A percentile compares a stretch with the other conserved stretches of the same genome.
Conservation (phyloP, 805 yeast genomes). For the Metschnikowia sp. region DNA sequence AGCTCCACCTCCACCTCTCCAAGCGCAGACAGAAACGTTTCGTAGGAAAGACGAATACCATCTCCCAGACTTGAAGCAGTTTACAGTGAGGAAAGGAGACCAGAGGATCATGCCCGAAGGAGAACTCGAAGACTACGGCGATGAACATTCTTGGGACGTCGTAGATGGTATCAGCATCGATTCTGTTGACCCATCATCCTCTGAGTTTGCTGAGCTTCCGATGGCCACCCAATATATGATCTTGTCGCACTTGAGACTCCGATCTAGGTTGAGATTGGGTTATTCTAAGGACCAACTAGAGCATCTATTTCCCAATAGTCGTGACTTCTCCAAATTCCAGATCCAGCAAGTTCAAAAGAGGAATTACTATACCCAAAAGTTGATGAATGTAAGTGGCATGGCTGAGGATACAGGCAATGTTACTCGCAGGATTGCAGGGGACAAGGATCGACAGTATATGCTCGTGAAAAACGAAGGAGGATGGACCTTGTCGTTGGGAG, state of each 20-base stretch:
- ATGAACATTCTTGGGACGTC: conserved; percentile 35
- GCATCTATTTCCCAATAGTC: conserved; percentile 72
- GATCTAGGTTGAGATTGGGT: conserved; percentile 93
- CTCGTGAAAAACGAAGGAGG: conserved; percentile 77
- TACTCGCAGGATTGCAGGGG: conserved; percentile 74
- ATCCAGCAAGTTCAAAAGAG: conserved; percentile 89
- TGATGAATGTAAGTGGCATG: conserved; percentile 82
- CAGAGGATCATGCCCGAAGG: conserved; percentile 70
- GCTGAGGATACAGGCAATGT: conserved; percentile 48
- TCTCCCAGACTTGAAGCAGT: conserved; percentile 64
- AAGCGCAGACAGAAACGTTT: conserved; percentile 28
- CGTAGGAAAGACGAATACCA: conserved; percentile 78
- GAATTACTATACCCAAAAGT: conserved; percentile 81
- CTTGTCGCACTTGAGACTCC: conserved; percentile 72
- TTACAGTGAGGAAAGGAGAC: conserved; percentile 55
- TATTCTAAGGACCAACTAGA: conserved; percentile 86
- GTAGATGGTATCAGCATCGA: conserved; percentile 70
- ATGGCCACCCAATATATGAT: conserved; percentile 84
- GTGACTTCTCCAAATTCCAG: conserved; percentile 91
- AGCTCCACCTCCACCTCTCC: background rate
- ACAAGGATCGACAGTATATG: conserved; percentile 70
- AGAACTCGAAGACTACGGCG: conserved; percentile 60
- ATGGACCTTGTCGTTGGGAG: conserved; percentile 66
- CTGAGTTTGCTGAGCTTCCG: conserved; percentile 75
- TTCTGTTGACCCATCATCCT: conserved; percentile 77